Conservation (phyloP, 1,139 yeast species). For the Zygoascus meyerae region DNA sequence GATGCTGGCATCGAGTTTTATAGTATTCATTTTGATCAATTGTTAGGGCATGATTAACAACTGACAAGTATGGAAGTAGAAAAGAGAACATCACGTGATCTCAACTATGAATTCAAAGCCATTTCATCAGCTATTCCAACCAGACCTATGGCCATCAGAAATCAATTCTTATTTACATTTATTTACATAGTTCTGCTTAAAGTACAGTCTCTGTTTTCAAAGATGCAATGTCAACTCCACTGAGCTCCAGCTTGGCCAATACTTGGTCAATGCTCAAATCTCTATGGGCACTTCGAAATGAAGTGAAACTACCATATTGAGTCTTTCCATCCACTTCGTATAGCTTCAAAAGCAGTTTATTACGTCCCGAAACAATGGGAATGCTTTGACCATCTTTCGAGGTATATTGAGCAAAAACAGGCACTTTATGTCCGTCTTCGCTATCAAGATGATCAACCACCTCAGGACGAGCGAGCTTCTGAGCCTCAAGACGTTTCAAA, state of each 20-base stretch:
- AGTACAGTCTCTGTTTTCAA: constrained; percentile 16
- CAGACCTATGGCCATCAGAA: too few relatives aligned
- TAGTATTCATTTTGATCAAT: too few relatives aligned
- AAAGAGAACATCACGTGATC: too few relatives aligned
- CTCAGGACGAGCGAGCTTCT: constrained; percentile 16
- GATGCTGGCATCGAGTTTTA: too few relatives aligned
- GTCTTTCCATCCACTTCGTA: constrained; percentile 43
- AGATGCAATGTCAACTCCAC: constrained; percentile 37
- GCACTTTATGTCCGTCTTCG: constrained; percentile 2
- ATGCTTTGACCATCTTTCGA: constrained; percentile 37
- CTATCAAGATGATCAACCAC: constrained; percentile 4
- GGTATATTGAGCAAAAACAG: constrained; percentile 36
- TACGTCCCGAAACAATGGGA: constrained; percentile 55
- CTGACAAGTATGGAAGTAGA: too few relatives aligned
- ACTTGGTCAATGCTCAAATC: constrained; percentile 32
- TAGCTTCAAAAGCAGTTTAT: constrained; percentile 53
- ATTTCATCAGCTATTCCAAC: too few relatives aligned
- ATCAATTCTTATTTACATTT: neutral
- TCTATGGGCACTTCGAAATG: constrained; percentile 33
- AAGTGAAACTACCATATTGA: constrained; percentile 42
- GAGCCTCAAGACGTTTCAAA: constrained; percentile 38
- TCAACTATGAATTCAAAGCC: too few relatives aligned
- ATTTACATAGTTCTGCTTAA: constrained; percentile 3
- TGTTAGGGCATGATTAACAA: too few relatives aligned
- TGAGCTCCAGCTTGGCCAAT: constrained; percentile 31